Conservation (phyloP, 768 basidiomycete species). For the Tulasnella sp. region DNA sequence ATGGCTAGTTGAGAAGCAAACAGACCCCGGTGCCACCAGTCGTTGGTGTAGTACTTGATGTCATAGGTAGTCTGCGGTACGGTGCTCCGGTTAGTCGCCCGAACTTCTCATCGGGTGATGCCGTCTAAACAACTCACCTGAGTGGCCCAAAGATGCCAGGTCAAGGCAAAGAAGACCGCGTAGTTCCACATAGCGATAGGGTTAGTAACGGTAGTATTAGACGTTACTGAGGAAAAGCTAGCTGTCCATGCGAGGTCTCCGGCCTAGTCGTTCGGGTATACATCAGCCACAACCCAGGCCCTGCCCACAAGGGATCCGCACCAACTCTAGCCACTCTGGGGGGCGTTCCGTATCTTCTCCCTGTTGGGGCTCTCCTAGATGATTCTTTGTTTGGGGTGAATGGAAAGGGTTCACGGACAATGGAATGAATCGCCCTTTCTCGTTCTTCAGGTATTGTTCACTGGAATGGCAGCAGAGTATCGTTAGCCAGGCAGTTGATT, state of each 20-base stretch:
- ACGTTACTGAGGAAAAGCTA: neutral
- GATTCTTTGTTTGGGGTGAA: neutral
- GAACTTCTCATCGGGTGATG: neutral
- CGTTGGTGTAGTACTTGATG: constrained; percentile 10
- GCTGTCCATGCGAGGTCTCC: neutral
- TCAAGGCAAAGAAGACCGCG: neutral
- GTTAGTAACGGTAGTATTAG: neutral
- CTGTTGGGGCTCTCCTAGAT: neutral
- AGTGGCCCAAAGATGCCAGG: neutral
- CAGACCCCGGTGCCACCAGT: constrained; percentile 2
- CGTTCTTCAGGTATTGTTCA: neutral
- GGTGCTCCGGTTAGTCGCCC: neutral
- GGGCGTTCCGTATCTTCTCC: neutral
- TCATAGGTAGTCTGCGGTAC: neutral
- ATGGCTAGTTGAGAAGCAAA: constrained; percentile 16
- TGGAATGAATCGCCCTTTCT: neutral
- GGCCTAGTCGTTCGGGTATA: too few species aligned
- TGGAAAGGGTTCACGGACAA: neutral
- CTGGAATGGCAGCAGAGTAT: neutral
- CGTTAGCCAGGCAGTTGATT: too few species aligned
- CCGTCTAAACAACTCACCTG: neutral
- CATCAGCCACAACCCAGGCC: neutral
- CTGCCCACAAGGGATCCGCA: neutral
- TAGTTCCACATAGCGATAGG: neutral
- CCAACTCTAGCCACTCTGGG: neutral